Conservation (phyloP, 805 yeast species). For the Schwanniomyces pseudopolymorphus region DNA sequence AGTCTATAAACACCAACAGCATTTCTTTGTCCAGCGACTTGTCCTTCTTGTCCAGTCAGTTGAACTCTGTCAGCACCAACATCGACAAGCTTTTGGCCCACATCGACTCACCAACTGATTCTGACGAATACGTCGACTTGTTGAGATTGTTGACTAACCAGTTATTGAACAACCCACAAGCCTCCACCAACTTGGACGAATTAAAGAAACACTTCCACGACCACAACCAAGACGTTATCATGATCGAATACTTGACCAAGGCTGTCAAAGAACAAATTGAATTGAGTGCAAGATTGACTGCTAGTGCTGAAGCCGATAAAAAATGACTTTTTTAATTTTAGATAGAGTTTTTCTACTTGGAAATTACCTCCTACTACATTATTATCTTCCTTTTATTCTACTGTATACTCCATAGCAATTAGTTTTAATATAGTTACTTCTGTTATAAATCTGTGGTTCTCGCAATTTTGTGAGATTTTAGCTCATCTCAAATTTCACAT, state of each 20-base stretch:
- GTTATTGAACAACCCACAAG: constrained; percentile 51
- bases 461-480: neutral
- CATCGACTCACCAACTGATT: constrained; percentile 40
- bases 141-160: constrained; percentile 65
- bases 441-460: neutral
- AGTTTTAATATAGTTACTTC: neutral
- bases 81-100: constrained; percentile 51
- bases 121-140: constrained; percentile 54
- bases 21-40: constrained; percentile 39
- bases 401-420: constrained; percentile 1
- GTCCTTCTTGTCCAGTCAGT: constrained; percentile 45
- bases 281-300: constrained; percentile 71
- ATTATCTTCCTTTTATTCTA: neutral
- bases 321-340: constrained; percentile 4
- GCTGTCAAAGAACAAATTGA: constrained; percentile 85
- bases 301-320: constrained; percentile 30
- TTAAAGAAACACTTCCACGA: constrained; percentile 62
- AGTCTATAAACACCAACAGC: constrained; percentile 28
- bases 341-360: neutral
- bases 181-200: constrained; percentile 49
- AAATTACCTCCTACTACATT: neutral
- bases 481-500: neutral
- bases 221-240: constrained; percentile 75
- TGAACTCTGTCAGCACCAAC: constrained; percentile 45
- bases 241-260: constrained; percentile 79